Conservation (phyloP, 2,329 filamentous ascomycete species). For the Sarocladium kiliense region DNA sequence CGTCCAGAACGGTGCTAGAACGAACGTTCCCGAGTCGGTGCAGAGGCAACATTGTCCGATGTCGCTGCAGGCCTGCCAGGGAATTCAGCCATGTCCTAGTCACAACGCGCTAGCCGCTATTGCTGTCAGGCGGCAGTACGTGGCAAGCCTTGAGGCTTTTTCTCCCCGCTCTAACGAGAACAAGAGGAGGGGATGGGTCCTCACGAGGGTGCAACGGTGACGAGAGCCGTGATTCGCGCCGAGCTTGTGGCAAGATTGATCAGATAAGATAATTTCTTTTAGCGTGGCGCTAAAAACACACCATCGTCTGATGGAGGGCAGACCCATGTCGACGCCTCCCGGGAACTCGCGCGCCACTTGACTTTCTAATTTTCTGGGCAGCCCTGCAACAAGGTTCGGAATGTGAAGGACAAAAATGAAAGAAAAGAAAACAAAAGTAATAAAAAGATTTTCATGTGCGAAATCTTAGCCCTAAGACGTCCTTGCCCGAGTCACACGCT, state of each 20-base stretch:
- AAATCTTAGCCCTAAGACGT: too few species aligned
- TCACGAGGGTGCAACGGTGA: neutral
- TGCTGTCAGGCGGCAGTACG: neutral
- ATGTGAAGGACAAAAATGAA: too few species aligned
- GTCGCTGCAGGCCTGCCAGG: neutral
- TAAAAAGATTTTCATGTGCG: too few species aligned
- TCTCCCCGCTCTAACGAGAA: neutral
- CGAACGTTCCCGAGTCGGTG: neutral
- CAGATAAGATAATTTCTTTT: slow-evolving; percentile 7
- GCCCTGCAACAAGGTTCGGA: too few species aligned
- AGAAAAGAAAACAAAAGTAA: too few species aligned
- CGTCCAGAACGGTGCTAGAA: neutral
- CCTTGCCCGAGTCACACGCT: too few species aligned
- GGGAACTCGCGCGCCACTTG: too few species aligned
- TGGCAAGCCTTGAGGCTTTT: neutral
- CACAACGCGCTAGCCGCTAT: neutral
- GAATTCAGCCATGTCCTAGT: neutral
- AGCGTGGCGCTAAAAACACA: neutral
- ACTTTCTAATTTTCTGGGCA: too few species aligned
- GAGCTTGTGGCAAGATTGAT: slow-evolving; percentile 1
- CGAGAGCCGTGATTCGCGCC: neutral
- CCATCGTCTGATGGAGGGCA: neutral
- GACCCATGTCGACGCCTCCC: too few species aligned
- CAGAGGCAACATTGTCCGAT: neutral
- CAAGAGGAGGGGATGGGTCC: neutral